Evolutionary conservation across 1,284 basidiomycete genomes (phyloP).

Genomic region (Ceratobasidium sp.): DNA sequence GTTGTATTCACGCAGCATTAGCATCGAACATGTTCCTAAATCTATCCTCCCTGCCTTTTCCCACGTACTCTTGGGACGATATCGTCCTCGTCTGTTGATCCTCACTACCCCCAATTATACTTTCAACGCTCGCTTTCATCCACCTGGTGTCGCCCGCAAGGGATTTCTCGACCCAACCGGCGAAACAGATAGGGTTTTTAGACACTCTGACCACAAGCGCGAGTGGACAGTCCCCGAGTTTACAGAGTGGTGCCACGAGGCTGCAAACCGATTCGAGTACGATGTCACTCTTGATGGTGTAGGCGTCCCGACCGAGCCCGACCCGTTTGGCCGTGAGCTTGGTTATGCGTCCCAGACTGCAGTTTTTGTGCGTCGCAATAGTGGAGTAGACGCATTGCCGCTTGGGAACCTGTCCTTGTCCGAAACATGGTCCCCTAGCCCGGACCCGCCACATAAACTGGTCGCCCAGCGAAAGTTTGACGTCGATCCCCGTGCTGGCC

Average conservation of each 20-base stretch:
- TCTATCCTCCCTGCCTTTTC: slow-evolving; percentile 77
- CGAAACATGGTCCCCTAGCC: slow-evolving; percentile 30
- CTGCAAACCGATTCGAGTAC: slow-evolving; percentile 79
- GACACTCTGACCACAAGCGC: slow-evolving; percentile 90
- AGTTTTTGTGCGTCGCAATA: slow-evolving; percentile 43
- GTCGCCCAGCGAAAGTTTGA: slow-evolving; percentile 17
- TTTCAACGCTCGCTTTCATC: slow-evolving; percentile 86
- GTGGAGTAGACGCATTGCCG: slow-evolving; percentile 40
- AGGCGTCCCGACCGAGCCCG: slow-evolving; percentile 63
- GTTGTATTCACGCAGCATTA: slow-evolving; percentile 47
- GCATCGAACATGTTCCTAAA: slow-evolving; percentile 87
- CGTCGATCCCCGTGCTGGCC: slow-evolving; percentile 30
- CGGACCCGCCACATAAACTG: slow-evolving; percentile 29
- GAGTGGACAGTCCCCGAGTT: slow-evolving; percentile 92
- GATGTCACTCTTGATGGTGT: slow-evolving; percentile 61
- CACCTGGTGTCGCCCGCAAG: slow-evolving; percentile 57
- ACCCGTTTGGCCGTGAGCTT: slow-evolving; percentile 72
- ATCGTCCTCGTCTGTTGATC: slow-evolving; percentile 79
- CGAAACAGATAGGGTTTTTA: slow-evolving; percentile 58
- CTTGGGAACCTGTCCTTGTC: slow-evolving; percentile 44
- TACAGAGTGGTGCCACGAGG: slow-evolving; percentile 67
- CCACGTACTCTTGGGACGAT: slow-evolving; percentile 81
- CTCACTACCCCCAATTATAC: slow-evolving; percentile 90
- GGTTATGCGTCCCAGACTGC: slow-evolving; percentile 34
- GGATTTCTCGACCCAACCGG: slow-evolving; percentile 56